These are phyloP conservation scores for Kwoniella mangroviensis DNA, from an alignment of 768 basidiomycete genomes.

Conservation along the genomic window DNA sequence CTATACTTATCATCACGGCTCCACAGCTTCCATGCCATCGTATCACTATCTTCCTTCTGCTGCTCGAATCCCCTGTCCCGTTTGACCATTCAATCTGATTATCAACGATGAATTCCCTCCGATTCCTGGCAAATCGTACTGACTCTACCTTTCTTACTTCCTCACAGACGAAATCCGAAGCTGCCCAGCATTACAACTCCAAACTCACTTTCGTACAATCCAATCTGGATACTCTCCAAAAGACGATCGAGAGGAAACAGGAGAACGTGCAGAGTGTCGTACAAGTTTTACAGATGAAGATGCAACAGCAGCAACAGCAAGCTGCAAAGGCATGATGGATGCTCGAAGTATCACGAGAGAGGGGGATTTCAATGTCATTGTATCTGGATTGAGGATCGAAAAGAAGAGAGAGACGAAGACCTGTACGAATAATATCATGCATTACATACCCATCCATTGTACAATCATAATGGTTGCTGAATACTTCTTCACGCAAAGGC, in stretches of 20 bases:
- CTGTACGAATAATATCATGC: conserved; percentile 23
- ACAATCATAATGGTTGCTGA: not conserved
- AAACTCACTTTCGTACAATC: conserved; percentile 81
- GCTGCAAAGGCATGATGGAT: conserved; percentile 10
- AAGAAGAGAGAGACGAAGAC: not conserved
- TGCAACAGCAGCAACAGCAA: conserved; percentile 52
- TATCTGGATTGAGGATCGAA: not conserved
- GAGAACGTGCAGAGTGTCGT: conserved; percentile 80
- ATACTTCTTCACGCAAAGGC: no score
- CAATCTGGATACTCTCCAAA: conserved; percentile 85
- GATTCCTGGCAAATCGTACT: no score
- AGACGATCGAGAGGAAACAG: conserved; percentile 86
- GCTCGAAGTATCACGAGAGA: not conserved
- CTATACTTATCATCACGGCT: not conserved
- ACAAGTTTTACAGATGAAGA: conserved; percentile 72
- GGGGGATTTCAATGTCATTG: not conserved
- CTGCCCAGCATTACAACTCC: conserved; percentile 74
- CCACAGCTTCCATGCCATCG: not conserved
- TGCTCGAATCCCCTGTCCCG: no score
- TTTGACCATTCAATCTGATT: no score
- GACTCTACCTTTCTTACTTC: not conserved
- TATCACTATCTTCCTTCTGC: no score
- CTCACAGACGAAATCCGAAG: conserved; percentile 74
- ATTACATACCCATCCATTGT: conserved; percentile 12
- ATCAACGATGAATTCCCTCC: no score